phyloP scores from a whole-genome alignment of 345 rosid genomes.

The Gossypium turneri region DNA sequence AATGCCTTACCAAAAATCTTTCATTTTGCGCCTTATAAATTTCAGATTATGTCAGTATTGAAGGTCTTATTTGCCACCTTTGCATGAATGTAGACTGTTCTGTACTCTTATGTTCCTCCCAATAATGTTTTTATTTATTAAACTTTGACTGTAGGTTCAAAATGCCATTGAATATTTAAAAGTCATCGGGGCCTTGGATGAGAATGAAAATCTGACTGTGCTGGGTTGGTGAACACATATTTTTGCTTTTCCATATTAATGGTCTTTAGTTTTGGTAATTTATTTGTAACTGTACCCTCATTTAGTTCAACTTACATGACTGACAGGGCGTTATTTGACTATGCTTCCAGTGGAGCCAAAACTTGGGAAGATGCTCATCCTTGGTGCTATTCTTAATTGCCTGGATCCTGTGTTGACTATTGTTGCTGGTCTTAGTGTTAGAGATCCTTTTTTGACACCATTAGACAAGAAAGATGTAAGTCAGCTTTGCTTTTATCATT shows the following conservation, averaged over 20 bases:
- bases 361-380: conserved; percentile 88
- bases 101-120: not conserved
- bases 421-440: conserved; percentile 84
- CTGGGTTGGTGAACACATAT: conserved; percentile 43
- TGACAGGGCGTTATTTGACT: conserved; percentile 73
- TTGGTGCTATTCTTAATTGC: conserved; percentile 82
- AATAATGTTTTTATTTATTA: not conserved
- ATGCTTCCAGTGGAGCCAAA: conserved; percentile 96
- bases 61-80: not conserved
- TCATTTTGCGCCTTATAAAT: not conserved
- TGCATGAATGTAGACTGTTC: not conserved
- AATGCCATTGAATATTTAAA: conserved; percentile 87
- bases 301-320: conserved; percentile 28
- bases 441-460: conserved; percentile 91
- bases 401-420: conserved; percentile 81
- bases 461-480: conserved; percentile 93
- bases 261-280: conserved; percentile 16
- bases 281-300: conserved; percentile 12
- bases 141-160: conserved; percentile 54
- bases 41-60: not conserved
- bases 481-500: conserved; percentile 22
- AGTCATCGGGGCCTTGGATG: conserved; percentile 83
- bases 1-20: not conserved
- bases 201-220: conserved; percentile 67
- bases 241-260: not conserved